Evolutionary conservation across 352 stramenopile species (phyloP).

Genomic region (Pythium folliculosum): DNA sequence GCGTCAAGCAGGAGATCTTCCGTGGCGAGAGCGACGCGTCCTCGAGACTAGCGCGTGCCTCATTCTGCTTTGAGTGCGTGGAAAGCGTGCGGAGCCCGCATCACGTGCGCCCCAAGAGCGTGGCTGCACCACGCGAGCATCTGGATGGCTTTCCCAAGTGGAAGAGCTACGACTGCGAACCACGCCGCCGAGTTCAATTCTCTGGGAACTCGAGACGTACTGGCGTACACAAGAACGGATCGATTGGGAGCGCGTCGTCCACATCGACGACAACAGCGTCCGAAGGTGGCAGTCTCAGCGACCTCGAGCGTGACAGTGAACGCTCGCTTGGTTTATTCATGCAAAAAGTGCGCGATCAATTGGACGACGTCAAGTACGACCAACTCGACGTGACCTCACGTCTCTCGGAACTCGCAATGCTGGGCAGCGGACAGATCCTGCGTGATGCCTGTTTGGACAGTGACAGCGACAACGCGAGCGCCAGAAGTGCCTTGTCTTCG

Average conservation of each 20-base stretch:
- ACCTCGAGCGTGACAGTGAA: conserved; percentile 1
- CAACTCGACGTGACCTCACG: neutral
- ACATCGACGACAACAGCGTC: neutral
- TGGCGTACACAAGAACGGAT: neutral
- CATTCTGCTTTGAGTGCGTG: conserved; percentile 22
- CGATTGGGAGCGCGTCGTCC: neutral
- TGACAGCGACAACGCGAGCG: neutral
- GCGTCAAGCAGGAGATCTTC: conserved; percentile 12
- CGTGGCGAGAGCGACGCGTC: conserved; percentile 3
- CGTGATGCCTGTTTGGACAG: neutral
- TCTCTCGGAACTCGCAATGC: neutral
- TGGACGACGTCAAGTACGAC: conserved; percentile 1
- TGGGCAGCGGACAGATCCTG: neutral
- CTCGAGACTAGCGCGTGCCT: neutral
- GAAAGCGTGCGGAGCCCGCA: neutral
- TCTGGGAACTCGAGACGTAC: neutral
- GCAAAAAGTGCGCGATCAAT: neutral
- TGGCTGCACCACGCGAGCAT: neutral
- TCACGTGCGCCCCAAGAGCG: neutral
- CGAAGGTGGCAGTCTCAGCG: neutral
- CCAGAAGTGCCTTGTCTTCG: neutral
- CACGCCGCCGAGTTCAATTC: neutral
- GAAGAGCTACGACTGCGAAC: neutral
- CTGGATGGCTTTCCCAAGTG: neutral
- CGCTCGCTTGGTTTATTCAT: neutral